Evolutionary conservation across 805 yeast species (phyloP).

Genomic region (Metschnikowia shivogae): DNA sequence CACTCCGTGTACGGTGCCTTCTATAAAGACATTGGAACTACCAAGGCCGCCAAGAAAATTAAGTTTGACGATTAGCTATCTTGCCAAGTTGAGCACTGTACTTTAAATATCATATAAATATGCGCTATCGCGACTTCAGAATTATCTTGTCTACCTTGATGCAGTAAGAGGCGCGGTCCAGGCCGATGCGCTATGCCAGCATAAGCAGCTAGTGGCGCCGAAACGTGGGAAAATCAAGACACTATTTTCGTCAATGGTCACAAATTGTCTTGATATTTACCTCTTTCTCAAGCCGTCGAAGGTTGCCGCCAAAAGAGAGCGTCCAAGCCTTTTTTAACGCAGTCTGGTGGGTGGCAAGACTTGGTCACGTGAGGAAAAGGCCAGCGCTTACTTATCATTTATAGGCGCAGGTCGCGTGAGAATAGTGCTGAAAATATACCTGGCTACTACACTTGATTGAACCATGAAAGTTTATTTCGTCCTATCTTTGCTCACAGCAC

Average conservation of each 20-base stretch:
- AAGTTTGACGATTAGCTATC: conserved; percentile 52
- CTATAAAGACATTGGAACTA: conserved; percentile 86
- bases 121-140: neutral
- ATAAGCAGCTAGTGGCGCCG: too few relatives aligned
- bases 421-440: neutral
- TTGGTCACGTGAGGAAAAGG: conserved; percentile 3
- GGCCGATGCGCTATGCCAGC: neutral
- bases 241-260: too few relatives aligned
- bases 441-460: neutral
- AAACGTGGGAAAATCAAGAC: too few relatives aligned
- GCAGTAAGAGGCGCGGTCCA: neutral
- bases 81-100: neutral
- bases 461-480: conserved; percentile 8
- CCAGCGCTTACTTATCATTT: conserved; percentile 1
- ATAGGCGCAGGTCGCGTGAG: conserved; percentile 2
- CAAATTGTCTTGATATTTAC: too few relatives aligned
- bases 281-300: too few relatives aligned
- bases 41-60: conserved; percentile 82
- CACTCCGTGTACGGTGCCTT: conserved; percentile 98
- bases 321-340: too few relatives aligned
- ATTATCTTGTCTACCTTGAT: neutral
- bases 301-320: too few relatives aligned
- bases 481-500: conserved; percentile 5
- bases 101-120: neutral
- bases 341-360: too few relatives aligned